Base-by-base conservation (phyloP, 2,329 filamentous ascomycete genomes). In the Xylogone sp. region DNA sequence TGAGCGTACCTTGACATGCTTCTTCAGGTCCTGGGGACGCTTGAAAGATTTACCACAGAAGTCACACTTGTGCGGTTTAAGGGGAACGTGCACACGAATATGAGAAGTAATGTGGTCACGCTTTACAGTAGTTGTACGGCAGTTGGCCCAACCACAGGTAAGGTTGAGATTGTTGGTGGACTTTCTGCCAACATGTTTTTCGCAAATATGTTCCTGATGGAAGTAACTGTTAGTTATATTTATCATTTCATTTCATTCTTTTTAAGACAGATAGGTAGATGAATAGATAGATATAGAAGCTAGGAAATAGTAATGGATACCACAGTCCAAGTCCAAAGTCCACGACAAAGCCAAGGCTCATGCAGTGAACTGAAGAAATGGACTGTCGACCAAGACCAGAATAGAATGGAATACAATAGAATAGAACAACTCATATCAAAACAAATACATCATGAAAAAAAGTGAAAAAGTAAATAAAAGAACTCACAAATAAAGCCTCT, bases 41-140 rank as follows among this genome's bases (percentile, higher is more conserved):
- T 99, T 99, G 81, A 99, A 99, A 1, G 92, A 92, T 78, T 99
- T 99, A 68, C 90, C 90, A 68, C 94, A 99, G 74, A 97, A 96
- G 68, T 97, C 92, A 71, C 94, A 99, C 74, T 97, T 97, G 77
- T 99, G 94, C 60, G 94, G 94, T 80, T 99, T 99, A 55, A 99
- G 78, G 1, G 94, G 94, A n/a, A 99, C 93, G 70, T 99, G 94
- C 49, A 97, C 94, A 59, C 94, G 90, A 64, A 99, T 97, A 73
- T 99, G 94, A 47, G 94, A 97, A 47, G 94, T 99, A 72, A 99
- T 99, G 75, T 99, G 94, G 66, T 97, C 94, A 65, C 94, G 90
- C 81, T 99, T 97, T 69, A 97, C 93, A 2, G 93, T 97, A 45
- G 92, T 97, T 20, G 93, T 97, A 57, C 91, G 86, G 76, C 94